Base-by-base conservation (phyloP, 345 rosid species). In the Pseudoturritis turrita region DNA sequence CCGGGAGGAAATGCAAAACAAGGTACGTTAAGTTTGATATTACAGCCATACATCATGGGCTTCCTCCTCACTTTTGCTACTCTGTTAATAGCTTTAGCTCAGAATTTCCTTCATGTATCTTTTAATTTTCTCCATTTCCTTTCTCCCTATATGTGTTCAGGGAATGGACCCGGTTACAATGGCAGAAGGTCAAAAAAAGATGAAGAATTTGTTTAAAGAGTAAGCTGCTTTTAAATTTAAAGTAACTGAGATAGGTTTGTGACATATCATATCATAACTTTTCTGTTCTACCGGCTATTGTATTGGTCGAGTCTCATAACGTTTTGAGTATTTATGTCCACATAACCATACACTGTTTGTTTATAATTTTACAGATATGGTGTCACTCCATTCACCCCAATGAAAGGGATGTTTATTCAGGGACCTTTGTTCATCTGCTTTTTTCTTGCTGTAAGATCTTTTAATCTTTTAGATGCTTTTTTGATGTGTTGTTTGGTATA, bases 381-480 rank as follows among this genome's bases (percentile, higher is more conserved):
- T 41, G 94, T 88, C 76, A 85, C 75, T 77, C 96, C 98, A 1
- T 81, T 91, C 44, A 82, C 96, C 45, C 89, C 94, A 45, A 70
- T 95, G 80, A 91, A 91, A 80, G 98, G 99, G 71, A 70, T 87
- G 22, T 71, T 91, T 18, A 83, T 95, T 78, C 90, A 87, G 68
- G 99, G 84, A 39, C 94, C 98, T 52, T 45, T 95, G 46, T 89
- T 91, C 56, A 36, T 89, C 81, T 78, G 94, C 64, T 89, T 88
- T 75, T 95, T 86, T 80, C 83, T 88, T 36, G 99, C 96, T 15
- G 98, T 91, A 89, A 83, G 97, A 69, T 12, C 51, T 49, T 52
- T 40, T 45, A 17, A 22, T n/a, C 37, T 55, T 2, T 55, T 17
- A 18, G 36, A 69, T 55, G 21, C 25, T 18, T 58, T 57, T 49